phyloP scores from a whole-genome alignment of 106 monocot genomes.

The Apostasia ramifera region DNA sequence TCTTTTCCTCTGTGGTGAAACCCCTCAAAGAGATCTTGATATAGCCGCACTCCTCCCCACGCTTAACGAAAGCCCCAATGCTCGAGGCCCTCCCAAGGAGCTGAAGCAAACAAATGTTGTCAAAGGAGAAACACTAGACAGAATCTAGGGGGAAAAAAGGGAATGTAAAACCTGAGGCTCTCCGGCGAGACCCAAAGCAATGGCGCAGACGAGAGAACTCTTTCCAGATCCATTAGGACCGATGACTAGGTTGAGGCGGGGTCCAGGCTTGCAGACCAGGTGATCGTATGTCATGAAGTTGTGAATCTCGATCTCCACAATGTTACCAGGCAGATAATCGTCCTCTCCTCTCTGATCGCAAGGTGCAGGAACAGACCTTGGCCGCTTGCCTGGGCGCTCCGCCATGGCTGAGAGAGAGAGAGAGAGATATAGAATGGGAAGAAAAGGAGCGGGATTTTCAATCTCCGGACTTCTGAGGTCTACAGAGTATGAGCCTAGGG shows the following conservation, averaged over 20 bases:
- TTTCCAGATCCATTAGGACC: slow-evolving; percentile 97
- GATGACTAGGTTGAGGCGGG: slow-evolving; percentile 91
- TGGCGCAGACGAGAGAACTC: slow-evolving; percentile 96
- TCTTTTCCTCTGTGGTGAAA: slow-evolving; percentile 27
- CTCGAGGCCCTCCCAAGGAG: slow-evolving; percentile 93
- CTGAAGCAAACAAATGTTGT: slow-evolving; percentile 21
- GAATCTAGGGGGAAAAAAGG: too few species aligned
- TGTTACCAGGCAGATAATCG: slow-evolving; percentile 91
- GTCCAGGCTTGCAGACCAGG: slow-evolving; percentile 72
- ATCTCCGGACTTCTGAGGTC: too few species aligned
- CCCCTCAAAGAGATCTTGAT: slow-evolving; percentile 71
- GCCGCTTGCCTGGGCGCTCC: slow-evolving; percentile 14
- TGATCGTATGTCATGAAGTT: slow-evolving; percentile 99
- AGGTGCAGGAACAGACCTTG: background rate
- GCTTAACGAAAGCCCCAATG: slow-evolving; percentile 88
- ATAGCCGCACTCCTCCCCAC: slow-evolving; percentile 75
- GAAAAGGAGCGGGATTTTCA: too few species aligned
- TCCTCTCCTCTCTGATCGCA: slow-evolving; percentile 48
- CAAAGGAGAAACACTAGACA: background rate
- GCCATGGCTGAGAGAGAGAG: slow-evolving; percentile 5
- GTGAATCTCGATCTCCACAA: slow-evolving; percentile 86
- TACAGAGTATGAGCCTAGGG: too few species aligned
- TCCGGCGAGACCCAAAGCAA: slow-evolving; percentile 83
- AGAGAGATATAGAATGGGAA: too few species aligned
- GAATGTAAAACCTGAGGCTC: slow-evolving; percentile 72